Conservation (phyloP, 2,329 filamentous ascomycete species). For the Colletotrichum australisinense region DNA sequence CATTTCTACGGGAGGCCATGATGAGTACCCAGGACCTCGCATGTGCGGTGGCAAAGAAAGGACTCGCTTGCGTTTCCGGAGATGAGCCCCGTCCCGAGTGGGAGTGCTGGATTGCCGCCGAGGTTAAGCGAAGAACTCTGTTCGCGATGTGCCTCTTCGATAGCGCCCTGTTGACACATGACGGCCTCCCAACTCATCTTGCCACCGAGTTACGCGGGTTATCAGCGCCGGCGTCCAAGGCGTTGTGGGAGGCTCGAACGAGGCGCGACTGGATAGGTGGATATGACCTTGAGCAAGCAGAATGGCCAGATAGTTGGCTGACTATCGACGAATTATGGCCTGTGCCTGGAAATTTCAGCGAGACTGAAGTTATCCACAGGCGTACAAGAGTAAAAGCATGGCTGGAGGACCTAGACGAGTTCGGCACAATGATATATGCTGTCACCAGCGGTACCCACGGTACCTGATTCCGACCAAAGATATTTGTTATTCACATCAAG, state of each 20-base stretch:
- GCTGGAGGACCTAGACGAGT: constrained; percentile 63
- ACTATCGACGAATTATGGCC: constrained; percentile 65
- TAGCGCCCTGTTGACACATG: constrained; percentile 56
- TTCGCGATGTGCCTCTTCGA: constrained; percentile 66
- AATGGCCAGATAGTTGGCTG: constrained; percentile 54
- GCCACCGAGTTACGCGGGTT: constrained; percentile 60
- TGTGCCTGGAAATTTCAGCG: constrained; percentile 44
- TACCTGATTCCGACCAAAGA: not conserved
- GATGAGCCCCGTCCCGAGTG: constrained; percentile 54
- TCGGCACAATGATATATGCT: constrained; percentile 64
- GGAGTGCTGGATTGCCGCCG: constrained; percentile 65
- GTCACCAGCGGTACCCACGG: constrained; percentile 59
- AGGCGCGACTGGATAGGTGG: constrained; percentile 53
- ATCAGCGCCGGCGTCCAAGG: constrained; percentile 52
- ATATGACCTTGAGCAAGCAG: constrained; percentile 55
- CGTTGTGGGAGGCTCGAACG: constrained; percentile 54
- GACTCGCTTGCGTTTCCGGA: constrained; percentile 56
- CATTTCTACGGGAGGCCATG: constrained; percentile 54
- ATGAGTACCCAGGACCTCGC: constrained; percentile 64
- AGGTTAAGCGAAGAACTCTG: constrained; percentile 63
- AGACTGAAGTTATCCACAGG: constrained; percentile 43
- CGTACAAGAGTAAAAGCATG: constrained; percentile 57
- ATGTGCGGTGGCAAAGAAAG: constrained; percentile 49
- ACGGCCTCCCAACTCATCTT: constrained; percentile 58
- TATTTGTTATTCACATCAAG: not conserved